Evolutionary conservation across 2,329 filamentous ascomycete genomes (phyloP), one percentile per base, ranked within the genome.

Genomic region (Pyrenophora graminea): DNA sequence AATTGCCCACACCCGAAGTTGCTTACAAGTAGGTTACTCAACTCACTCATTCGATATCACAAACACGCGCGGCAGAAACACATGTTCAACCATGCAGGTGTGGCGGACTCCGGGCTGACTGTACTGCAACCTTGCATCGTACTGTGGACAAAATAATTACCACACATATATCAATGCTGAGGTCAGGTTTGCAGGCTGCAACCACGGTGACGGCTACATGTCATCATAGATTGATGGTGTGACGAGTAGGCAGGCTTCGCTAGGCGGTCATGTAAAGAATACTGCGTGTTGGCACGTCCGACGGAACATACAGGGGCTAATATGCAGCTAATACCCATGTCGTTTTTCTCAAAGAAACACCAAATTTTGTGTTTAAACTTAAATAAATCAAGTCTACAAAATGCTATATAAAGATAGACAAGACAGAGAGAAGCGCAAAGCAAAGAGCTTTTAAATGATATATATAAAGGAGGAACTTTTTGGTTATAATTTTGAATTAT

Each of bases 1-100:
- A 15, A 9, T 10, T 18, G 25, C 44, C 30, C 15, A 39, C 27
- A 46, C 18, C 27, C 44, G n/a, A 32, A 33, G 18, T 21, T 30
- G 27, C 27, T 30, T 30, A 23, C 40, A 27, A 31, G 3, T 19
- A 23, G 12, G 34, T 39, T 45, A 39, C 18, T 27, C 33, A 25
- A 42, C 18, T 27, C 25, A 15, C 25, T 27, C 6, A 25, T 23
- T 38, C 27, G 23, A 36, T n/a, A 34, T 37, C 13, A 40, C 17
- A 9, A 21, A 32, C 31, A 33, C 44, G 36, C 27, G 21, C 34
- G 40, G 21, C 8, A 19, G 34, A 39, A 49, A 49, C 40, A 53
- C 36, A 49, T 49, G 45, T 41, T 45, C 31, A 30, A 42, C 39
- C 15, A 48, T 40, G 17, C 39, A 31, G 31, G 21, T 39, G 38